phyloP scores from a whole-genome alignment of 1,284 basidiomycete species.

The Tranzscheliella williamsii region DNA sequence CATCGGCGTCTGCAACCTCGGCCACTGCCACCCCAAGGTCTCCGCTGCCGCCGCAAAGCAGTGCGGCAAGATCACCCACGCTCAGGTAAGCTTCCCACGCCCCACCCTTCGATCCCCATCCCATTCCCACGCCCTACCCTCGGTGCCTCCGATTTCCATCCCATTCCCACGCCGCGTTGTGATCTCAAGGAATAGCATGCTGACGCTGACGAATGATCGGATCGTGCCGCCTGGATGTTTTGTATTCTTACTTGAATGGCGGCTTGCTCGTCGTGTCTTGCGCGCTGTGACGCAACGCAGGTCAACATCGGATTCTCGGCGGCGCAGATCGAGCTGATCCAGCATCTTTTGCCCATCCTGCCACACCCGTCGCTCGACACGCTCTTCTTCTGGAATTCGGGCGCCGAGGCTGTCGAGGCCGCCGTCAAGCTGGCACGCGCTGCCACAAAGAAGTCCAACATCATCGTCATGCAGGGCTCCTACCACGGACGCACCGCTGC shows the following conservation, averaged over 20 bases:
- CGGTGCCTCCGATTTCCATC: too few species aligned
- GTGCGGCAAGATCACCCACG: slow-evolving; percentile 55
- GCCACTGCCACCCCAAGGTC: slow-evolving; percentile 58
- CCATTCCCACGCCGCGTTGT: too few species aligned
- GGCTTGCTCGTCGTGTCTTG: too few species aligned
- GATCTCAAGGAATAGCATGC: too few species aligned
- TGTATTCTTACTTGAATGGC: too few species aligned
- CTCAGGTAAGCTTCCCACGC: slow-evolving; percentile 28
- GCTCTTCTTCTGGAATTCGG: slow-evolving; percentile 82
- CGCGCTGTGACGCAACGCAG: too few species aligned
- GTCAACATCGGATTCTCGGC: slow-evolving; percentile 55
- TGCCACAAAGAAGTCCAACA: slow-evolving; percentile 78
- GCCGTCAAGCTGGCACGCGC: slow-evolving; percentile 73
- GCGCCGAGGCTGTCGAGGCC: slow-evolving; percentile 81
- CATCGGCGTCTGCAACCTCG: slow-evolving; percentile 58
- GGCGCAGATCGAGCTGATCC: slow-evolving; percentile 47
- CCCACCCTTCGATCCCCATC: too few species aligned
- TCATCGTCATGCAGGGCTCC: slow-evolving; percentile 78
- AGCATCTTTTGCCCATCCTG: slow-evolving; percentile 64
- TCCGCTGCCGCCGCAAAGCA: slow-evolving; percentile 54
- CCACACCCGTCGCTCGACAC: slow-evolving; percentile 84
- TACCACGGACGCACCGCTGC: slow-evolving; percentile 65
- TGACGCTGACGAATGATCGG: too few species aligned
- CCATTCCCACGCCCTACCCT: too few species aligned
- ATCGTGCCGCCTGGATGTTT: too few species aligned